Evolutionary conservation across 1,139 yeast species (phyloP), one percentile per base, ranked within the genome.

Genomic region (Debaryomyces nepalensis): DNA sequence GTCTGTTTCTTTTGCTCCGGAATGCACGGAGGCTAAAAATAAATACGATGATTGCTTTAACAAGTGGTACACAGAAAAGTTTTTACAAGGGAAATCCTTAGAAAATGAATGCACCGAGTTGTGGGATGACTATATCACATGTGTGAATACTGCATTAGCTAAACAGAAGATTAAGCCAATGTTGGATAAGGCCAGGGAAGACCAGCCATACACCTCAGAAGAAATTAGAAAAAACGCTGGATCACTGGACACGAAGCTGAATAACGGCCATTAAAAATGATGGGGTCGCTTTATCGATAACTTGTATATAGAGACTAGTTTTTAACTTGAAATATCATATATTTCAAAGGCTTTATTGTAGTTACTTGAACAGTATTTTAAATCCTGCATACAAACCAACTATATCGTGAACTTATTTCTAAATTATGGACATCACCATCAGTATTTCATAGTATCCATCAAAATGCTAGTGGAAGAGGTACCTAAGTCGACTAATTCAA

Each of bases 1-100:
- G 95, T 90, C 97, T 19, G 84, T 87, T 7, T 89, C 97, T 47
- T 87, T 93, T 73, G 98, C 98, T 33, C 97, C 97, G 16, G 98
- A 93, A 68, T 93, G 99, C 66, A 89, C 96, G 16, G 87, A 83
- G 30, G 79, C 86, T 49, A 93, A 93, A 64, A 81, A 81, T 53
- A 79, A 82, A 54, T 93, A 93, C 60, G 98, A 93, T 59, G 86
- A 84, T 58, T 93, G 99, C 63, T 93, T 93, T 70, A 90, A 89
- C 66, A 78, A 78, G 53, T 93, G 98, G 98, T 93, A 93, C 63
- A 83, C 95, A n/a, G 97, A 91, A 55, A 87, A 85, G 64, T 85
- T 85, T 56, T 70, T 85, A 48, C 79, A 82, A 55, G 91, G 91
- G 19, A 79, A 83, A 53, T 77, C 85, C 53, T 63, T 82, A 43